phyloP scores from a whole-genome alignment of 768 basidiomycete genomes.

The Amanita rubescens region DNA sequence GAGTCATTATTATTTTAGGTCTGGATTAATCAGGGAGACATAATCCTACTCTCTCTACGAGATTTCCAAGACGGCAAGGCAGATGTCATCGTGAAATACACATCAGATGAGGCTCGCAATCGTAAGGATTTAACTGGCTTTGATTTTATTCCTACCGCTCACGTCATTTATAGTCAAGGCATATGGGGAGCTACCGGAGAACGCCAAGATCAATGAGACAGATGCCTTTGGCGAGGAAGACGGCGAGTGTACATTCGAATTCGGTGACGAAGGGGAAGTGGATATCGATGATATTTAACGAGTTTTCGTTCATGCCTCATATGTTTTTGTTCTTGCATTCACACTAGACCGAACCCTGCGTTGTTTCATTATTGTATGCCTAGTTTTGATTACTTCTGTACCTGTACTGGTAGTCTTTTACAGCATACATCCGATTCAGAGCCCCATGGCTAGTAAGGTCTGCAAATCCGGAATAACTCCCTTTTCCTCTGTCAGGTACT shows the following conservation, averaged over 20 bases:
- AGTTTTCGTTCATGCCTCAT: constrained; percentile 1
- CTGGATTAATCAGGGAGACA: constrained; percentile 99
- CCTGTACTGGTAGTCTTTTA: constrained; percentile 11
- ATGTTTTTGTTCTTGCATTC: constrained; percentile 13
- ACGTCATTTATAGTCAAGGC: constrained; percentile 64
- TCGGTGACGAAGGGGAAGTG: constrained; percentile 81
- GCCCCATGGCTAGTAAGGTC: constrained; percentile 25
- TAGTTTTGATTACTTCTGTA: constrained; percentile 13
- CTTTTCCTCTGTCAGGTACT: constrained; percentile 66
- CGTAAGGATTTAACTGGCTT: constrained; percentile 30
- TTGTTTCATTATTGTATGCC: constrained; percentile 14
- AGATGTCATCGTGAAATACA: constrained; percentile 99
- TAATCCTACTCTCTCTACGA: constrained; percentile 87
- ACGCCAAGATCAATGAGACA: constrained; percentile 96
- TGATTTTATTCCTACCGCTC: neutral
- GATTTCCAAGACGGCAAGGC: constrained; percentile 99
- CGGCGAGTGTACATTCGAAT: constrained; percentile 85
- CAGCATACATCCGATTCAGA: neutral
- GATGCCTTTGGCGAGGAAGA: constrained; percentile 90
- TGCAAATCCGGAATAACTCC: constrained; percentile 68
- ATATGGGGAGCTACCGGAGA: constrained; percentile 95
- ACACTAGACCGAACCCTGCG: constrained; percentile 13
- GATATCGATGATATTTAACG: constrained; percentile 87
- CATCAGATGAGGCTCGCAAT: constrained; percentile 89
- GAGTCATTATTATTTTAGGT: constrained; percentile 46